Percentiles rank a stretch among this genome's conserved stretches.
These are phyloP conservation scores for Ganoderma lingzhi DNA, from an alignment of 1,284 basidiomycete species.

Conservation along the genomic window DNA sequence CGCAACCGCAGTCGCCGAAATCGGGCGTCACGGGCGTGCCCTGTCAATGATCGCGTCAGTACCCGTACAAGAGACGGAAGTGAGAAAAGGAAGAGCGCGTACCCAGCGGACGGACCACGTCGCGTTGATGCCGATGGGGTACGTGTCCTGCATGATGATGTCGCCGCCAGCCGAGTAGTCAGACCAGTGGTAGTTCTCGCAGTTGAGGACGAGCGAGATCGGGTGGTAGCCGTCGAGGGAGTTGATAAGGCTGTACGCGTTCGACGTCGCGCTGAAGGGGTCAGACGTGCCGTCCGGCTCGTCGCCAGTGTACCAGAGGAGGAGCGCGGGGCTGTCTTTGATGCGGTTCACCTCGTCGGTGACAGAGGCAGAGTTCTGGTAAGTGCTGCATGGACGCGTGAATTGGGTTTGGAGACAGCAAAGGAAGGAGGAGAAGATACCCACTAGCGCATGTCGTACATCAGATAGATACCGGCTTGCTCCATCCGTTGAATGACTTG, in stretches of 20 bases:
- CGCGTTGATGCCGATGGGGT: constrained; percentile 73
- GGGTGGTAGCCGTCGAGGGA: constrained; percentile 78
- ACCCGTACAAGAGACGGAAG: background rate
- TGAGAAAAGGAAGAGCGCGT: constrained; percentile 12
- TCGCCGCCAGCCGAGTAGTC: constrained; percentile 68
- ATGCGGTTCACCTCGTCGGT: constrained; percentile 71
- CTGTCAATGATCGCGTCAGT: constrained; percentile 6
- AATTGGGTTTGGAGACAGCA: background rate
- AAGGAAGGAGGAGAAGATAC: constrained; percentile 36
- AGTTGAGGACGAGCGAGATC: constrained; percentile 78
- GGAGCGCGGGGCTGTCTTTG: constrained; percentile 71
- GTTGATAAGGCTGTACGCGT: constrained; percentile 68
- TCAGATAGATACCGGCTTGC: constrained; percentile 73
- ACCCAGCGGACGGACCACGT: constrained; percentile 64
- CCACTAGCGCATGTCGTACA: constrained; percentile 81
- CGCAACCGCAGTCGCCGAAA: constrained; percentile 76
- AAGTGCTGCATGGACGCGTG: constrained; percentile 50
- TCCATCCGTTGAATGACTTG: constrained; percentile 74
- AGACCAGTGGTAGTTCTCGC: constrained; percentile 72
- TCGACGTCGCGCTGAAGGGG: constrained; percentile 65
- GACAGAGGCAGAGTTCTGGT: constrained; percentile 68
- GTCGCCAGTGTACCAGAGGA: constrained; percentile 82
- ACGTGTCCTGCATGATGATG: constrained; percentile 64
- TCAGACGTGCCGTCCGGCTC: constrained; percentile 79
- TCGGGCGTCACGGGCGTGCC: constrained; percentile 62